phyloP scores from a whole-genome alignment of 2,329 filamentous ascomycete genomes.

The Colletotrichum simmondsii region DNA sequence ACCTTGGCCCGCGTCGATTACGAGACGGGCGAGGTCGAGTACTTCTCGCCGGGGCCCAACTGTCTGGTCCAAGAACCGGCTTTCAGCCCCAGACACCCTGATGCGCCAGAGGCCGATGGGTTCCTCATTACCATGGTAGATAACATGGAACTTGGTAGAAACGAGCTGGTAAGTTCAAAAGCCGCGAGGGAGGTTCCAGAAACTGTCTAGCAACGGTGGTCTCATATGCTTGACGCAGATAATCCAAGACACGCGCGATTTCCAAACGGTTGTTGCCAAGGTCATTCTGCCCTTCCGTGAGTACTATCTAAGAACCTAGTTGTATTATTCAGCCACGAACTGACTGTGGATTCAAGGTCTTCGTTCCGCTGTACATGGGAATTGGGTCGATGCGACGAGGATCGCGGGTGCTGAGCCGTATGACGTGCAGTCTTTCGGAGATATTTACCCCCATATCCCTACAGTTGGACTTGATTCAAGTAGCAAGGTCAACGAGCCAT shows the following conservation, averaged over 20 bases:
- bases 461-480: neutral
- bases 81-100: conserved; percentile 50
- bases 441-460: neutral
- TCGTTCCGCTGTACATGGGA: conserved; percentile 48
- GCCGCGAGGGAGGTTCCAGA: too few species aligned
- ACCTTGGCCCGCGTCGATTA: neutral
- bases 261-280: too few species aligned
- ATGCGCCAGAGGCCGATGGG: conserved; percentile 52
- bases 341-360: conserved; percentile 42
- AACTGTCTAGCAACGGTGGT: too few species aligned
- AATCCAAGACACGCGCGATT: too few species aligned
- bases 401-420: neutral
- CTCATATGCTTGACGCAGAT: too few species aligned
- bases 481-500: neutral
- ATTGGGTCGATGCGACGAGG: conserved; percentile 40
- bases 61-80: conserved; percentile 55
- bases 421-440: neutral
- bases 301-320: neutral
- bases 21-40: neutral
- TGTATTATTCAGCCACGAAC: conserved; percentile 52
- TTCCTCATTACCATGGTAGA: conserved; percentile 51
- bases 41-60: conserved; percentile 13
- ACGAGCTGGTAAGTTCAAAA: neutral
- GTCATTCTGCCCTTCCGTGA: too few species aligned
- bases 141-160: neutral